A percentile compares a stretch with the other conserved stretches of the same genome.
phyloP scores from a whole-genome alignment of 2,329 filamentous ascomycete species.

The Penicillium capsulatum region DNA sequence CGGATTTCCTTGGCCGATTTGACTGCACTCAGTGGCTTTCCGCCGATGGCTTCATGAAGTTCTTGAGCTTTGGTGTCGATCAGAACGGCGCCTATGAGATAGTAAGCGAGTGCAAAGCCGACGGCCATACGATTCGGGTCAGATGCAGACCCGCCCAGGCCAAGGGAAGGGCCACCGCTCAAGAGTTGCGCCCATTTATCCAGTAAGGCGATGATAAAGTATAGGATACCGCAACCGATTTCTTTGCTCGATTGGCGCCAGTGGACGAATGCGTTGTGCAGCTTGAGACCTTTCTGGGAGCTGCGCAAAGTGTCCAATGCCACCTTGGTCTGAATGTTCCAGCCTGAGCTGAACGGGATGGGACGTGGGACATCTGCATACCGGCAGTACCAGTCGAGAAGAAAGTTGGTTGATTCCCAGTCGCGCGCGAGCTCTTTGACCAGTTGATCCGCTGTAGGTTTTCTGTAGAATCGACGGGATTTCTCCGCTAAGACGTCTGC shows the following conservation, averaged over 20 bases:
- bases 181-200: constrained; percentile 54
- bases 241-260: constrained; percentile 56
- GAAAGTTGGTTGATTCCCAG: constrained; percentile 52
- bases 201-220: constrained; percentile 53
- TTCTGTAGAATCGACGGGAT: constrained; percentile 42
- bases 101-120: constrained; percentile 56
- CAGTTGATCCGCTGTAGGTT: constrained; percentile 43
- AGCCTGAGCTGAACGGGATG: constrained; percentile 53
- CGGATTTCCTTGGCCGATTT: constrained; percentile 43
- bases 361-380: constrained; percentile 47
- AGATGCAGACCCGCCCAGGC: constrained; percentile 35
- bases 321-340: constrained; percentile 56
- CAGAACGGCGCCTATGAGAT: constrained; percentile 54
- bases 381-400: constrained; percentile 53
- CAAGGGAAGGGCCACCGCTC: constrained; percentile 42
- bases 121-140: constrained; percentile 45
- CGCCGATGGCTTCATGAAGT: constrained; percentile 45
- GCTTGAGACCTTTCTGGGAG: constrained; percentile 52
- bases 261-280: constrained; percentile 56
- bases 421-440: constrained; percentile 50
- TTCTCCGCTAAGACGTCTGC: constrained; percentile 46
- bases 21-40: constrained; percentile 41
- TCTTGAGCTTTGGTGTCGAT: constrained; percentile 54
- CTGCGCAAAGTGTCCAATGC: constrained; percentile 51
- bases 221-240: constrained; percentile 52